Evolutionary conservation across 2,329 filamentous ascomycete genomes (phyloP), one percentile per base, ranked within the genome.

Genomic region (Peltaster fructicola): DNA sequence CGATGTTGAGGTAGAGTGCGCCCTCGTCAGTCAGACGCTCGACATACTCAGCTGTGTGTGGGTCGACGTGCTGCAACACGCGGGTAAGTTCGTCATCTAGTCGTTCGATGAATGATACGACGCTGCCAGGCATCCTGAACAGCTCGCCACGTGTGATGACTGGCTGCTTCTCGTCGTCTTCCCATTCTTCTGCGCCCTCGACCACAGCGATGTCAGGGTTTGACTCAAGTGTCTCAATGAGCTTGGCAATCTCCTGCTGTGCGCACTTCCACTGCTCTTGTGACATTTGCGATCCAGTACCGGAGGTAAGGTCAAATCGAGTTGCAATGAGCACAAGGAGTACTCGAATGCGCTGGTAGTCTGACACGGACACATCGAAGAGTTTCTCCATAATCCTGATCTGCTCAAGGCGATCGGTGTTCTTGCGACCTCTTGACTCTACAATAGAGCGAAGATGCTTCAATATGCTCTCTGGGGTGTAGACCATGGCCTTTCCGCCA

Each of bases 331-430:
- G 59, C 18, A 82, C 85, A 35, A 95, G 63, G 22, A 95, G 75
- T 30, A 95, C 79, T 37, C 88, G 77, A 44, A 98, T 81, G 51
- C 73, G 73, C 58, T 95, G 88, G 59, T 98, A 98, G 25, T 90
- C 82, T 26, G 75, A 88, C 44, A 67, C 68, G 36, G 88, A 71
- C 37, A 98, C 84, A 50, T 92, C 82, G 45, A 74, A 61, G 26
- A 98, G 68, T 62, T 84, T 92, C 66, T 95, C 88, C 82, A 98
- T 91, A 25, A 85, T 75, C 54, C 76, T 75, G 55, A 98, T 95
- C 58, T 98, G 88, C 57, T 98, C 88, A 22, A 69, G 50, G 23
- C 82, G 75, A 53, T 98, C 88, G 37, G 88, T 93, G 63, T 95
- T 95, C 70, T 98, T 98, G 65, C 92, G 90, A 51, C 88, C 88